phyloP scores from a whole-genome alignment of 257 asterid genomes.

The Nicotiana noctiflora region DNA sequence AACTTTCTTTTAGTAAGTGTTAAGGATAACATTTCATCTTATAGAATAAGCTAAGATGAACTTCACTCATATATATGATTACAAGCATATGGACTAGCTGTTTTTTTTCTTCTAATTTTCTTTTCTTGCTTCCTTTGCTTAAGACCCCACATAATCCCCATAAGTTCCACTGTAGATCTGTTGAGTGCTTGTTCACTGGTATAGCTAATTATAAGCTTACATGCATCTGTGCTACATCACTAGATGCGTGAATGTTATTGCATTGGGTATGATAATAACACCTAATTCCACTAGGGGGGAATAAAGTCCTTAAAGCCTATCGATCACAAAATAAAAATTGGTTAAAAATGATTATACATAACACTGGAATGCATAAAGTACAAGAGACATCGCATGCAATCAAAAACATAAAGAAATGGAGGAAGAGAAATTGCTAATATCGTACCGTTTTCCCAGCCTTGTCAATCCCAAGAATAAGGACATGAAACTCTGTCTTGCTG shows the following conservation, averaged over 20 bases:
- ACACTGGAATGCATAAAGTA: not conserved
- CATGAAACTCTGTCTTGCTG: slow-evolving; percentile 86
- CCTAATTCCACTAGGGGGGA: not conserved
- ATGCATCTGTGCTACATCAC: not conserved
- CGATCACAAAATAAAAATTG: not conserved
- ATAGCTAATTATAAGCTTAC: not conserved
- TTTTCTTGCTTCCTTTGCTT: not conserved
- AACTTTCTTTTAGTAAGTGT: not conserved
- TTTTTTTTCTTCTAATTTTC: not conserved
- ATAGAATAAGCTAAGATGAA: not conserved
- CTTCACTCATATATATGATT: not conserved
- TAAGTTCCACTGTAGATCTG: not conserved
- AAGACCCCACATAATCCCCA: not conserved
- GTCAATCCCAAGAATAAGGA: slow-evolving; percentile 95
- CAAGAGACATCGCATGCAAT: not conserved
- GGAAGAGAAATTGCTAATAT: not conserved
- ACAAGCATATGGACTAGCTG: not conserved
- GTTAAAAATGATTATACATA: not conserved
- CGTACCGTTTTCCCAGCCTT: slow-evolving; percentile 90
- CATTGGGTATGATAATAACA: not conserved
- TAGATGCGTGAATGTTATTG: not conserved
- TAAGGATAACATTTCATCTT: not conserved
- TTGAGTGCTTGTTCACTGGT: not conserved
- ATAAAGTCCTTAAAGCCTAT: not conserved
- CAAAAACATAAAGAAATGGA: not conserved